Base-by-base conservation (phyloP, 345 rosid genomes). In the Camelina laxa region DNA sequence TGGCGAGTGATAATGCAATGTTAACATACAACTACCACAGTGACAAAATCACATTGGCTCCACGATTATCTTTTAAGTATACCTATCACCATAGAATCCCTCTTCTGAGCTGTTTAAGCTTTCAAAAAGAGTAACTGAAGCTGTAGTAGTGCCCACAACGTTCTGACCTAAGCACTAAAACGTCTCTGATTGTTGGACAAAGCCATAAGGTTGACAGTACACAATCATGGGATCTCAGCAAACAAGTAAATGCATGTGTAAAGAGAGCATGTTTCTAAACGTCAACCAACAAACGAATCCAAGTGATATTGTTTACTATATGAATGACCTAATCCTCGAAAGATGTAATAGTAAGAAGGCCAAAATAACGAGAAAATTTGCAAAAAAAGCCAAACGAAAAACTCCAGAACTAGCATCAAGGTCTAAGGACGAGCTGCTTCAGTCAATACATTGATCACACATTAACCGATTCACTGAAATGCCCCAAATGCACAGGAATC, bases 351-450 rank as follows among this genome's bases (percentile, higher is more conserved):
- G 19, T 45, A 13, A 9, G 69, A 73, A 56, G 16, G 36, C 33
- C 10, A 7, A 14, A 31, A 70, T 21, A 31, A 58, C 7, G 24
- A 16, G 4, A 17, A 16, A 11, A 2, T 56, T 30, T 42, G 3
- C 22, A 9, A 64, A 24, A 24, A 1, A 47, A n/a, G n/a, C 4
- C 20, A 1, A 21, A 74, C n/a, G 42, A 14, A 22, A n/a, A 69
- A 42, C 68, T 42, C 51, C 35, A 50, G 54, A 67, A 51, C 41
- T 30, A 68, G 63, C 58, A 76, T 56, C 53, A 55, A 39, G n/a
- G 38, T 70, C 58, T 63, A 24, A 24, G 24, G 20, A 64, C 58
- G 14, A 33, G 42, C 65, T 59, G 2, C 64, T n/a, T 20, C 21
- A 27, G 61, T 35, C 79, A 53, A 75, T n/a, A 21, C 22, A 56